Conservation (phyloP, 768 basidiomycete genomes). For the Pluteus cervinus region DNA sequence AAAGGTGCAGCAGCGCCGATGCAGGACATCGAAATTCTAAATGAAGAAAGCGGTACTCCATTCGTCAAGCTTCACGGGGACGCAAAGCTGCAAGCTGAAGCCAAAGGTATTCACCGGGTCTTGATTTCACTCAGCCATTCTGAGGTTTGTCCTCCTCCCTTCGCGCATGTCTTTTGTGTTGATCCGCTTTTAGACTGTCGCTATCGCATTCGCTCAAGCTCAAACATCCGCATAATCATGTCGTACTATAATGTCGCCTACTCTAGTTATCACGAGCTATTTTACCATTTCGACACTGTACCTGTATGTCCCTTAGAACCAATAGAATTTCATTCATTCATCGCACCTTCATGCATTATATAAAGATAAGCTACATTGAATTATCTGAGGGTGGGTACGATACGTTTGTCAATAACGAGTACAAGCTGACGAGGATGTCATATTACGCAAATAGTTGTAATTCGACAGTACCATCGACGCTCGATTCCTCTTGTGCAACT, state of each 20-base stretch:
- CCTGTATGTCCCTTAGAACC: no score
- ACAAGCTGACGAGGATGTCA: conserved; percentile 87
- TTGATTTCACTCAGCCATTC: conserved; percentile 90
- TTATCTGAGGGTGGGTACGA: conserved; percentile 98
- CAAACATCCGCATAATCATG: conserved; percentile 25
- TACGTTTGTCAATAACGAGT: conserved; percentile 93
- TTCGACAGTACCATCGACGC: conserved; percentile 90
- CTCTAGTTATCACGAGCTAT: conserved; percentile 3
- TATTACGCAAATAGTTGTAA: conserved; percentile 99
- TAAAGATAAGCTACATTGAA: no score
- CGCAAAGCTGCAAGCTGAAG: conserved; percentile 65
- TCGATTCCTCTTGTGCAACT: conserved; percentile 88
- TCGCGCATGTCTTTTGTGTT: conserved; percentile 8
- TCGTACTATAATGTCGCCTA: background rate
- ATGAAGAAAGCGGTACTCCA: conserved; percentile 73
- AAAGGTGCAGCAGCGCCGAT: conserved; percentile 93
- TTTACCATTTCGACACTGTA: no score
- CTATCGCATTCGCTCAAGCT: conserved; percentile 86
- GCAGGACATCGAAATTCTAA: conserved; percentile 95
- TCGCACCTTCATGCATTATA: no score
- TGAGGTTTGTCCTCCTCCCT: conserved; percentile 49
- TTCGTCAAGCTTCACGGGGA: conserved; percentile 74
- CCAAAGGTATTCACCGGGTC: conserved; percentile 67
- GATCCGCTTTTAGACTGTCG: conserved; percentile 53
- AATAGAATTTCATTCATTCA: no score